phyloP scores from a whole-genome alignment of 352 stramenopile species.

The Plasmopara halstedii region DNA sequence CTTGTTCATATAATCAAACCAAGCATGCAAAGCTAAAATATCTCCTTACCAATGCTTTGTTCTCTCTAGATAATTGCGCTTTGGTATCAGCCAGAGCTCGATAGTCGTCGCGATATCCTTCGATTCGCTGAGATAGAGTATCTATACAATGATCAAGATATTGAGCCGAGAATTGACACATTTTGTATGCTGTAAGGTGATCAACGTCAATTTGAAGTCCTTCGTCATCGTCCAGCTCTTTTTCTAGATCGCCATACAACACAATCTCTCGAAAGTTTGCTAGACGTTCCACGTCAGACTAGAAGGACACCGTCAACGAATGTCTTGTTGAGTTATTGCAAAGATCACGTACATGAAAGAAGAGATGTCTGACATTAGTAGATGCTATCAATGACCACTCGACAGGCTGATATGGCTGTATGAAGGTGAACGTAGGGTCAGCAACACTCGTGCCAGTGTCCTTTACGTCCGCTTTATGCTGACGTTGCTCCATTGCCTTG shows the following conservation, averaged over 20 bases:
- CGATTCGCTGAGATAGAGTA: constrained; percentile 23
- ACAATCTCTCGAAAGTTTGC: constrained; percentile 42
- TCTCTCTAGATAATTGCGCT: constrained; percentile 12
- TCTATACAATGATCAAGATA: constrained; percentile 61
- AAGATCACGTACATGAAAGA: constrained; percentile 38
- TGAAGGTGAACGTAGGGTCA: constrained; percentile 55
- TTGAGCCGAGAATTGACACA: constrained; percentile 55
- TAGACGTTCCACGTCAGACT: constrained; percentile 54
- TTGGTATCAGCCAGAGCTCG: constrained; percentile 9
- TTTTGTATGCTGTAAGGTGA: constrained; percentile 40
- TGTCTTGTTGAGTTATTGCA: not conserved
- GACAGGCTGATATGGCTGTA: constrained; percentile 32
- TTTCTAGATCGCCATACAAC: constrained; percentile 41
- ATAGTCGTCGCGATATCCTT: constrained; percentile 37
- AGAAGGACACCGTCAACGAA: not conserved
- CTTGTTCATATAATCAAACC: not conserved
- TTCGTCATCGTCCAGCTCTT: constrained; percentile 42
- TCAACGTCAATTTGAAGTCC: constrained; percentile 44
- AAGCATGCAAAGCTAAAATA: too few species aligned
- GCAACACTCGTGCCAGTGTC: constrained; percentile 12
- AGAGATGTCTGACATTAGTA: constrained; percentile 54
- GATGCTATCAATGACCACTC: constrained; percentile 51
- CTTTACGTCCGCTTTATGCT: not conserved
- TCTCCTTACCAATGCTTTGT: constrained; percentile 27
- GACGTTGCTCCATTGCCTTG: constrained; percentile 4